Percentiles rank a stretch among this genome's conserved stretches.
These are phyloP conservation scores for Artemisia tridentata DNA, from an alignment of 129 eudicot genomes.

Conservation along the genomic window DNA sequence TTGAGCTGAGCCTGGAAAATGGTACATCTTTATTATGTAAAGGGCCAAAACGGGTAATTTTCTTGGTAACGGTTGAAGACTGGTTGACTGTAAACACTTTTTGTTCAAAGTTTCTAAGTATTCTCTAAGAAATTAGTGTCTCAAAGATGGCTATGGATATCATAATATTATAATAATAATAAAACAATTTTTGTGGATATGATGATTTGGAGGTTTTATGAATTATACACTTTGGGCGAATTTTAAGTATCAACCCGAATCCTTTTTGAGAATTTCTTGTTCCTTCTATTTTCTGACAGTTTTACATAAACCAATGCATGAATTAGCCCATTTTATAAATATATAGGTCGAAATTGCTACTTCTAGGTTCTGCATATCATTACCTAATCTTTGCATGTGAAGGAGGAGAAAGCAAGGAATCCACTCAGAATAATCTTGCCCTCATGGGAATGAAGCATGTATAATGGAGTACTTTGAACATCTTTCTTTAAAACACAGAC, in stretches of 20 bases:
- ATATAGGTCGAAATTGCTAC: background rate
- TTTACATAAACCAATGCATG: too few species aligned
- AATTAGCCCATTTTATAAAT: background rate
- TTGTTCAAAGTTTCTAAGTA: background rate
- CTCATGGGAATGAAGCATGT: background rate
- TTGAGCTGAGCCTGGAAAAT: background rate
- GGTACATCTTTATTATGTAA: background rate
- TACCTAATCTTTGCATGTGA: background rate
- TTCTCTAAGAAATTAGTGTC: background rate
- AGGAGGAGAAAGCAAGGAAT: background rate
- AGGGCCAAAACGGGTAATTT: too few species aligned
- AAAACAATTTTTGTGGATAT: background rate
- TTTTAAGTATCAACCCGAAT: too few species aligned
- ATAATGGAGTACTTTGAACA: background rate
- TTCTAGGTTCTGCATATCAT: background rate
- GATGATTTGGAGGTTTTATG: too few species aligned
- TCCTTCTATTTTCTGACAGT: too few species aligned
- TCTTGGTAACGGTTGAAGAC: too few species aligned
- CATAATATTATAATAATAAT: background rate
- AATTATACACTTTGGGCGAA: too few species aligned
- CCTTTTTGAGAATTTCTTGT: too few species aligned
- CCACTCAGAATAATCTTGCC: background rate
- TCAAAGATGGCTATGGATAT: background rate
- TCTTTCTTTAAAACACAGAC: background rate
- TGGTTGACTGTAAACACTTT: background rate